Evolutionary conservation across 2,329 filamentous ascomycete genomes (phyloP).

Genomic region (Alternaria gansuensis): DNA sequence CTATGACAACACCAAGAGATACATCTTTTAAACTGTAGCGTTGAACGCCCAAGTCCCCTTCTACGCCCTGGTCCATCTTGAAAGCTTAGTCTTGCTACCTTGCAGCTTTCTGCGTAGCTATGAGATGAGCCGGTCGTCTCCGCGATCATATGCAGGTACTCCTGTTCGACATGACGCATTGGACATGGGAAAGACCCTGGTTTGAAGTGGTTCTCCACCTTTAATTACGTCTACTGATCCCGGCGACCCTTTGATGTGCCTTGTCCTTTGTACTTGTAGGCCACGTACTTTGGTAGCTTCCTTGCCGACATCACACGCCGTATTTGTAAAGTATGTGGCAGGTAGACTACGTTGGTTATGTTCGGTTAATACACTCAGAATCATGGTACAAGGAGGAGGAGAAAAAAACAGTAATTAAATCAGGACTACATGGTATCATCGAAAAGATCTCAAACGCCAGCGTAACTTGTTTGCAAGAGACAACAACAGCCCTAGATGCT

Average conservation of each 20-base stretch:
- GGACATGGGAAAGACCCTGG: neutral
- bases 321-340: too few species aligned
- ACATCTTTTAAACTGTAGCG: neutral
- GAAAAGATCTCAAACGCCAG: conserved; percentile 19
- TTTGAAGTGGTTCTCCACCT: neutral
- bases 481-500: conserved; percentile 54
- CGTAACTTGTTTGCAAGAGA: conserved; percentile 11
- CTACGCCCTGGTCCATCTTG: neutral
- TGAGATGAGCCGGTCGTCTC: neutral
- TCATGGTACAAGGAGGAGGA: neutral
- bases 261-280: neutral
- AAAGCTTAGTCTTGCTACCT: neutral
- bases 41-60: neutral
- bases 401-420: conserved; percentile 4
- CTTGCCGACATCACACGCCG: neutral
- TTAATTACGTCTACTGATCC: neutral
- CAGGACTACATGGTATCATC: conserved; percentile 19
- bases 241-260: neutral
- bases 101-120: neutral
- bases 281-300: neutral
- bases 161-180: neutral
- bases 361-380: neutral
- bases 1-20: neutral
- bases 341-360: too few species aligned
- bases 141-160: neutral